A percentile compares a stretch with the other conserved stretches of the same genome.
These are phyloP conservation scores for Entophlyctis luteolus DNA, from an alignment of 192 early-diverging fungal genomes.

Conservation along the genomic window DNA sequence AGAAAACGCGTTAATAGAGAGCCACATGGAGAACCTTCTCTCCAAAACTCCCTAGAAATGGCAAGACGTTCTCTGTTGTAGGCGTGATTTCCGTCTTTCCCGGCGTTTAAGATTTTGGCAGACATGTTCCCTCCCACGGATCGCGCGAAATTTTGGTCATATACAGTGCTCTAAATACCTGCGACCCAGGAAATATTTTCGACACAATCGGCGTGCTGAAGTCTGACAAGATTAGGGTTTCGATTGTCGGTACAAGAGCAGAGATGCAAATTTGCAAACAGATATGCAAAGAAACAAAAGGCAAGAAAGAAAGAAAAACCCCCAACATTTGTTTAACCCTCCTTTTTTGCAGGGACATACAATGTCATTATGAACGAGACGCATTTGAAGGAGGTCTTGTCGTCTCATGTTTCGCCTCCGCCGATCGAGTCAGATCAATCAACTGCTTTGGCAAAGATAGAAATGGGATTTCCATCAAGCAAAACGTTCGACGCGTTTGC, in stretches of 20 bases:
- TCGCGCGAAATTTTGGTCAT: conserved; percentile 84
- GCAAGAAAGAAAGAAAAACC: not conserved
- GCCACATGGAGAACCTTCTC: conserved; percentile 77
- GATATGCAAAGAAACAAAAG: conserved; percentile 68
- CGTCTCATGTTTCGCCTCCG: conserved; percentile 86
- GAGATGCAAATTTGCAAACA: conserved; percentile 80
- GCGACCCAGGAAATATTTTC: conserved; percentile 89
- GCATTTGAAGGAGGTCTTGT: conserved; percentile 77
- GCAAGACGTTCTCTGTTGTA: conserved; percentile 65
- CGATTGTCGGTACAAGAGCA: conserved; percentile 84
- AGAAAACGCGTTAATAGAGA: conserved; percentile 64
- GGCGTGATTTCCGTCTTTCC: not conserved
- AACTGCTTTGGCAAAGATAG: conserved; percentile 66
- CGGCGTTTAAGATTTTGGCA: not conserved
- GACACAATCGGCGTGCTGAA: conserved; percentile 70
- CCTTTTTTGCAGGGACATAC: conserved; percentile 56
- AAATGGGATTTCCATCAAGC: conserved; percentile 87
- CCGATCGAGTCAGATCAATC: conserved; percentile 56
- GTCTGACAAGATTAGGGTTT: conserved; percentile 71
- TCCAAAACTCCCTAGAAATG: conserved; percentile 90
- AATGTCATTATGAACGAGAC: conserved; percentile 78
- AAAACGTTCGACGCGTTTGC: conserved; percentile 40
- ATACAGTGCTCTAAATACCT: conserved; percentile 83
- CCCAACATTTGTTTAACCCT: too few relatives aligned
- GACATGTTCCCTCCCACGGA: conserved; percentile 84